Evolutionary conservation across 306 rosid genomes (phyloP), one percentile per base, ranked within the genome.

Genomic region (Fagus crenata): DNA sequence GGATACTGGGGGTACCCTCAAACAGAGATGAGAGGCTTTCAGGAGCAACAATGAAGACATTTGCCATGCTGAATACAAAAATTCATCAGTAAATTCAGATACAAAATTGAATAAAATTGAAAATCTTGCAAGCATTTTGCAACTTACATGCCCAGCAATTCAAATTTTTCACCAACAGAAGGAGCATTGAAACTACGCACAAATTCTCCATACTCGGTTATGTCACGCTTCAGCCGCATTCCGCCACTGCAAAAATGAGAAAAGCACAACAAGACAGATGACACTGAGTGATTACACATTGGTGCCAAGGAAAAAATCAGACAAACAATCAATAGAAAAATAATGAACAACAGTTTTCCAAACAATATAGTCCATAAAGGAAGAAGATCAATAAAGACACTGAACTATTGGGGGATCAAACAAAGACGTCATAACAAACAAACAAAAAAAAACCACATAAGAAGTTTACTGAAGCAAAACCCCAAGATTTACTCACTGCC

Each of bases 11-110:
- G 33, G 97, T 89, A 77, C 99, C 98, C 91, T 96, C 98, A 63
- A 92, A 96, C 75, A 96, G 88, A 77, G 87, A 82, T 69, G 97
- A 73, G 78, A 96, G 99, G 72, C 98, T 92, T 90, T 96, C 99
- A 33, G 98, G 99, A 81, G 99, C 99, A 70, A 96, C 99, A 74
- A 96, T 96, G 70, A 96, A 96, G 86, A 91, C 97, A 84, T 96
- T 92, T 84, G 99, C 99, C 97, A 91, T 80, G 82, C 99, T 96
- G 89, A 71, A 81, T 42, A 49, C 41, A 67, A 81, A 82, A 32
- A 33, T 18, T 53, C 80, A 86, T 72, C 78, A 84, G 75, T 75
- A 73, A 76, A 79, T 79, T 22, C 8, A 69, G 68, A 49, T 58
- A 8, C n/a, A 12, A 56, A 37, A 71, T 41, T 13, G 28, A 7